These are phyloP conservation scores for Tulasnella sp. DNA, from an alignment of 768 basidiomycete genomes.

Conservation along the genomic window DNA sequence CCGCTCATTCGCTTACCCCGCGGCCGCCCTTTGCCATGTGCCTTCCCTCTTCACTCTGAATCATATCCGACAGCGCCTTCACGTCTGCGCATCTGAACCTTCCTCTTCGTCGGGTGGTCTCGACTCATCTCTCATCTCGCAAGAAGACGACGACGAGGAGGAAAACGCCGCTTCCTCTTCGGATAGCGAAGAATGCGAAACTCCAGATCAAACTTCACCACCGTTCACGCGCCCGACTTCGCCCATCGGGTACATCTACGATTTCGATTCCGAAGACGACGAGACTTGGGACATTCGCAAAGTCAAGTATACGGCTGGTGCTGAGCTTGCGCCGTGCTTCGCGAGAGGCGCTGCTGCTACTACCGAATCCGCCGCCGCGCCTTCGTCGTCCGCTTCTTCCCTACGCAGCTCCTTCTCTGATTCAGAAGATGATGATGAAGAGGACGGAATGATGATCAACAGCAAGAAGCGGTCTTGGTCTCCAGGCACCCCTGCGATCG, in stretches of 20 bases:
- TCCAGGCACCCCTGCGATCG: not conserved
- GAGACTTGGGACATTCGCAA: not conserved
- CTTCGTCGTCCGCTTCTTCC: not conserved
- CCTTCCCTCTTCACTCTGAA: not conserved
- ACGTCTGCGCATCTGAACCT: not conserved
- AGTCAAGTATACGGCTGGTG: not conserved
- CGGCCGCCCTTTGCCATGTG: not conserved
- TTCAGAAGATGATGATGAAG: constrained; percentile 2
- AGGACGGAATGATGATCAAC: not conserved
- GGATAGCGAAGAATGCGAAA: not conserved
- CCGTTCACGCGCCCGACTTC: not conserved
- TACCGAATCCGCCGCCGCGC: not conserved
- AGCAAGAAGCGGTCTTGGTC: not conserved
- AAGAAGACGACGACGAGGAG: not conserved
- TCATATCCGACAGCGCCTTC: not conserved
- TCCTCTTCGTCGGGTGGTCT: not conserved
- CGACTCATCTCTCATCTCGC: not conserved
- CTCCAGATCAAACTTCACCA: not conserved
- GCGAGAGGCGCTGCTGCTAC: not conserved
- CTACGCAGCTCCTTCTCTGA: not conserved
- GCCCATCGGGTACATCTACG: not conserved
- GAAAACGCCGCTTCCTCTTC: not conserved
- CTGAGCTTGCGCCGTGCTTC: not conserved
- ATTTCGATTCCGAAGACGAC: not conserved
- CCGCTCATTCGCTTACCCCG: not conserved